phyloP scores from a whole-genome alignment of 164 flowering plant species.

The Berberis vulgaris region DNA sequence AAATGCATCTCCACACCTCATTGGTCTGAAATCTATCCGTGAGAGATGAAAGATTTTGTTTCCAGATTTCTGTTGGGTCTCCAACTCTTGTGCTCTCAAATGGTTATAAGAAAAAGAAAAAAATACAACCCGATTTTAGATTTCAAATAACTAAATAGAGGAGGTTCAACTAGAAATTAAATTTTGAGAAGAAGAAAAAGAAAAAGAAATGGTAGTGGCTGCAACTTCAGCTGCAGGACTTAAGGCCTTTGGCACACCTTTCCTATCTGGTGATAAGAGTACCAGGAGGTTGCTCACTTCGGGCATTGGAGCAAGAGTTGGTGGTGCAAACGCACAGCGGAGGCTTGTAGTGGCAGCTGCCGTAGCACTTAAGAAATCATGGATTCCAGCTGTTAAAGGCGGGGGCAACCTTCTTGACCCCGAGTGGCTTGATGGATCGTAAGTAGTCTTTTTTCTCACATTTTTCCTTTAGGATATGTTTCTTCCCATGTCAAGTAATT shows the following conservation, averaged over 20 bases:
- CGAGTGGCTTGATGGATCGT: conserved; percentile 99
- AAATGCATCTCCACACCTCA: conserved; percentile 41
- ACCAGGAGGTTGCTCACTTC: conserved; percentile 30
- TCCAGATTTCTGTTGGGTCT: conserved; percentile 37
- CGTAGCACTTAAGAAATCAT: conserved; percentile 72
- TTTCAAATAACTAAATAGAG: background rate
- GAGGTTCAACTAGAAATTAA: background rate
- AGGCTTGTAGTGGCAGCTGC: conserved; percentile 45
- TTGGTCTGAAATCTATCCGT: conserved; percentile 78
- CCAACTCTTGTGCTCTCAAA: background rate
- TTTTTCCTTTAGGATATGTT: background rate
- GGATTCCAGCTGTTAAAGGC: conserved; percentile 78
- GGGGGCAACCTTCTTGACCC: conserved; percentile 84
- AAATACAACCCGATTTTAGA: background rate
- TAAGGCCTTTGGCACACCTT: conserved; percentile 57
- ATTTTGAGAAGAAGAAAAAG: background rate
- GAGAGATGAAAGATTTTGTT: conserved; percentile 28
- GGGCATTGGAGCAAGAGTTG: conserved; percentile 15
- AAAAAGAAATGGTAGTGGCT: conserved; percentile 34
- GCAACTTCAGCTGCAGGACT: conserved; percentile 51
- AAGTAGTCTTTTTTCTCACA: conserved; percentile 23
- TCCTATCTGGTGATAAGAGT: conserved; percentile 53
- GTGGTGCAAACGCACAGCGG: conserved; percentile 21
- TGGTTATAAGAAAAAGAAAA: background rate
- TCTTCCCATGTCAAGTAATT: background rate